These are phyloP conservation scores for Saccharomycopsis schoenii DNA, from an alignment of 805 yeast species.

Conservation along the genomic window DNA sequence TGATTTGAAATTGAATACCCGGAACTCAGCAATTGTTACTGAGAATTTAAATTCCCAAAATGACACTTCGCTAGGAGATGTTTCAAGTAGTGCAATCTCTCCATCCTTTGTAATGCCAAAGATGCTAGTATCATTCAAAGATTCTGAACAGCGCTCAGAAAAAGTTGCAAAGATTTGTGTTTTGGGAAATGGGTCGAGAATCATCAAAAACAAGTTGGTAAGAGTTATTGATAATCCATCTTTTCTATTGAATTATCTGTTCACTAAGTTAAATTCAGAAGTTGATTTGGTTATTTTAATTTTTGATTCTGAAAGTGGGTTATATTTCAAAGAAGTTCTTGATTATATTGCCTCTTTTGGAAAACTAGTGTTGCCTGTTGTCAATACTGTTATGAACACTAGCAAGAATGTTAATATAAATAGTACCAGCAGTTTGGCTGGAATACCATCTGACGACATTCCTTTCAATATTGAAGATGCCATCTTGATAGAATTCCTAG, in stretches of 20 bases:
- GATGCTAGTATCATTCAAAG: conserved; percentile 8
- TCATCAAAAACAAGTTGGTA: conserved; percentile 10
- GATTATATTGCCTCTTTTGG: conserved; percentile 9
- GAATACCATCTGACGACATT: neutral
- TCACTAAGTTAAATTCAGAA: conserved; percentile 17
- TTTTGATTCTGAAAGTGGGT: conserved; percentile 16
- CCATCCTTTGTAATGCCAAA: conserved; percentile 18
- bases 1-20: conserved; percentile 16
- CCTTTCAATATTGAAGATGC: conserved; percentile 11
- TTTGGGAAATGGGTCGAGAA: conserved; percentile 11
- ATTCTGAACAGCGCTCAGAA: neutral
- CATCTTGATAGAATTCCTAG: conserved; percentile 5
- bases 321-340: conserved; percentile 15
- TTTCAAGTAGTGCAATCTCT: neutral
- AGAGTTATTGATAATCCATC: neutral
- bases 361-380: conserved; percentile 13
- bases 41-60: neutral
- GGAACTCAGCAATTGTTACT: neutral
- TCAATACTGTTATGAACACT: conserved; percentile 1
- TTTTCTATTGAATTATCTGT: conserved; percentile 8
- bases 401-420: neutral
- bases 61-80: neutral
- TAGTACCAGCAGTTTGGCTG: neutral
- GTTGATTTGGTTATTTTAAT: conserved; percentile 15
- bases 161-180: conserved; percentile 11